A percentile compares a stretch with the other conserved stretches of the same genome.
These are phyloP conservation scores for Panaeolus cyanescens DNA, from an alignment of 768 basidiomycete genomes.

Conservation along the genomic window DNA sequence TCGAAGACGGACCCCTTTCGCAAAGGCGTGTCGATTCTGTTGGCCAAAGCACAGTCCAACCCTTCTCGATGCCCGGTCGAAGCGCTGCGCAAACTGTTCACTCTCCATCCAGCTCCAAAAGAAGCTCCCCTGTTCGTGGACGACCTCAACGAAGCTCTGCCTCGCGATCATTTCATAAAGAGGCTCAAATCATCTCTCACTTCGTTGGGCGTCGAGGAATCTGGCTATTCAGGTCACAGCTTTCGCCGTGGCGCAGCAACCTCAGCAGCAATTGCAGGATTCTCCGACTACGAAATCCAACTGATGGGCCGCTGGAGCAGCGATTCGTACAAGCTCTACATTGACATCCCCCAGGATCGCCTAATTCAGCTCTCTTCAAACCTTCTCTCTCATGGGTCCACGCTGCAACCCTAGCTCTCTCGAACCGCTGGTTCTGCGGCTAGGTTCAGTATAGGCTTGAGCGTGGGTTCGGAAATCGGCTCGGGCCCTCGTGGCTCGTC, in stretches of 20 bases:
- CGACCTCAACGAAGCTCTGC: conserved; percentile 6
- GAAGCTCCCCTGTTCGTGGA: conserved; percentile 12
- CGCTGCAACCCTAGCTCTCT: neutral
- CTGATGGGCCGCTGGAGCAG: conserved; percentile 4
- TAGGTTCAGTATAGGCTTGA: neutral
- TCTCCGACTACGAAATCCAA: conserved; percentile 7
- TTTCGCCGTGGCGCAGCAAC: too few species aligned
- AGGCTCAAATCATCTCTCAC: conserved; percentile 8
- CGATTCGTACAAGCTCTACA: conserved; percentile 9
- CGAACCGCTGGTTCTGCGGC: neutral
- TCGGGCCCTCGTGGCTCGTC: too few species aligned
- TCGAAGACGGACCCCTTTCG: conserved; percentile 41
- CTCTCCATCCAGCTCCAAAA: neutral
- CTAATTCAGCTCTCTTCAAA: neutral
- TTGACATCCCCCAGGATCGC: neutral
- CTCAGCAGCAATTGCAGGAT: neutral
- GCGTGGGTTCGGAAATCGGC: too few species aligned
- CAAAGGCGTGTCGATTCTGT: conserved; percentile 6
- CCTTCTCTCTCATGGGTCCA: neutral
- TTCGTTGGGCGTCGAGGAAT: conserved; percentile 11
- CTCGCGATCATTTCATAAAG: conserved; percentile 14
- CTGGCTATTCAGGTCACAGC: neutral
- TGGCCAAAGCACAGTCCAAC: neutral
- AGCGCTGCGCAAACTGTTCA: conserved; percentile 1
- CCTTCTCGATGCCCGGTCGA: neutral